Evolutionary conservation across 352 stramenopile genomes (phyloP), one percentile per base, ranked within the genome.

Genomic region (Paralagenidium karlingii): DNA sequence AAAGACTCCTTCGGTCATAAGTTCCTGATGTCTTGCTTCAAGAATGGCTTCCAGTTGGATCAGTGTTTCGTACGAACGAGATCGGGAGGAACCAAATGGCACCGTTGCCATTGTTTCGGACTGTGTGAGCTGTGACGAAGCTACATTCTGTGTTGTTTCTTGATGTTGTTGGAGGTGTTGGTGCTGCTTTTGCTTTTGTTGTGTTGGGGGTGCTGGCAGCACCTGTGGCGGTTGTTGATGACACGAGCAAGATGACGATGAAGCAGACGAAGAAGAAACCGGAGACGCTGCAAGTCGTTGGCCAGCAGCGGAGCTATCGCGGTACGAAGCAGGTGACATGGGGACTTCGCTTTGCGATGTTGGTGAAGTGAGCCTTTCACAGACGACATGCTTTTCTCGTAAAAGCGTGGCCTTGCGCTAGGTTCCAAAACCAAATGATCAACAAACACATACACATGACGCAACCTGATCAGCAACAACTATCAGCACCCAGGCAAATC

Each of bases 1-100:
- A n/a, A n/a, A n/a, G n/a, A n/a, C n/a, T n/a, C 68, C 70, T 27
- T 82, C 47, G 11, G 47, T 53, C 70, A 88, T 82, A 20, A 88
- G 44, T 22, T 79, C 54, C 34, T 74, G 63, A 34, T 88, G 75
- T 1, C 75, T 51, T n/a, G 63, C 60, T 37, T 88, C 75, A 25
- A 88, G 53, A 24, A 84, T 82, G 2, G 57, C 55, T 43, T 88
- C 75, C 10, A 88, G 49, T 40, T 78, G 66, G 29, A 84, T 67
- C 11, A 88, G 49, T 5, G 70, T 63, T 47, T 88, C 75, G 51
- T 85, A 88, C 13, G 70, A 85, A 18, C 75, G 61, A 8, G 68
- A 81, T 24, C 58, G 61, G n/a, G n/a, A n/a, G n/a, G n/a, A 28
- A 9, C 13, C 21, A 22, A 33, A 33, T 43, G 30, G 12, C n/a